Percentiles rank a stretch among this genome's conserved stretches.
Conservation (phyloP, 108 stramenopile species). For the Tribonema minus region DNA sequence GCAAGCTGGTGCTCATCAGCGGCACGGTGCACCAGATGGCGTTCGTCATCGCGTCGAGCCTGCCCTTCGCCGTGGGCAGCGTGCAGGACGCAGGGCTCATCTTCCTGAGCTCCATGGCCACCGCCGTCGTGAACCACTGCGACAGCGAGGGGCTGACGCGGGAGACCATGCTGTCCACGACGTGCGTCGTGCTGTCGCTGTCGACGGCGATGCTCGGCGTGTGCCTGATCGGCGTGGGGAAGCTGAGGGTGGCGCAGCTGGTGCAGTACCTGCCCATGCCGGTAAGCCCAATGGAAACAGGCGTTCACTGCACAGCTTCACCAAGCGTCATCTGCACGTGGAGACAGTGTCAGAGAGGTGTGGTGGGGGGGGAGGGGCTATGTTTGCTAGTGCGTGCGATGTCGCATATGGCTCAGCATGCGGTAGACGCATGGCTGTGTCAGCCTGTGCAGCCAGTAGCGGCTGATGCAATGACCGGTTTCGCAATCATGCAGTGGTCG, state of each 20-base stretch:
- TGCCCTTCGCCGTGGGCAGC: conserved; percentile 81
- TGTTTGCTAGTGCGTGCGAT: too few species aligned
- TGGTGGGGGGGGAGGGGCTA: too few species aligned
- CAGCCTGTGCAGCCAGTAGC: too few species aligned
- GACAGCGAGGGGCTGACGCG: conserved; percentile 55
- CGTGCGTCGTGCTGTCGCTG: conserved; percentile 64
- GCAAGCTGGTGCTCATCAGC: conserved; percentile 65
- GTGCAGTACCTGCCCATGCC: conserved; percentile 87
- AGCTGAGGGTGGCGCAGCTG: conserved; percentile 71
- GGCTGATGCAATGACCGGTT: too few species aligned
- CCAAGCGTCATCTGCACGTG: too few species aligned
- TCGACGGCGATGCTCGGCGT: conserved; percentile 73
- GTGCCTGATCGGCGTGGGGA: conserved; percentile 1
- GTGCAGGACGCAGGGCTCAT: conserved; percentile 87
- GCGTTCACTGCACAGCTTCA: too few species aligned
- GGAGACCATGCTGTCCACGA: conserved; percentile 37
- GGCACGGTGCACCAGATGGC: conserved; percentile 83
- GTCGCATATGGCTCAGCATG: too few species aligned
- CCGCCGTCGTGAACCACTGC: conserved; percentile 62
- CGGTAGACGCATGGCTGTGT: too few species aligned
- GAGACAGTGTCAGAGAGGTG: too few species aligned
- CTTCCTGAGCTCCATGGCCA: conserved; percentile 83
- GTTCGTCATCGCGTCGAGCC: conserved; percentile 71
- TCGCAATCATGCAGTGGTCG: too few species aligned
- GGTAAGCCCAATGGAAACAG: too few species aligned